Conservation (phyloP, 345 rosid genomes). For the Citropsis articulata region DNA sequence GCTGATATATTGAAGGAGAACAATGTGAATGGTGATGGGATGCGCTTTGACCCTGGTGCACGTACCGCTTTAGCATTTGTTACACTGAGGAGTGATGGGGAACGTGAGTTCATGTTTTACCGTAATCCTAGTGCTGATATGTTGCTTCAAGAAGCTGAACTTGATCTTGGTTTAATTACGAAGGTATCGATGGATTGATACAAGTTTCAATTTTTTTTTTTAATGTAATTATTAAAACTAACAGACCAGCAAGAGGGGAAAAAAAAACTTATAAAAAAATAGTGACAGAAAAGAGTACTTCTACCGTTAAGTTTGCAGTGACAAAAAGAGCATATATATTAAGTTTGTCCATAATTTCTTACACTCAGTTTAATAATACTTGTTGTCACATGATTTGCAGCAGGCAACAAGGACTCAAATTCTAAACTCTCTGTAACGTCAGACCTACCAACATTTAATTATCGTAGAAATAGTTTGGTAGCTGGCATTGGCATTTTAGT, state of each 20-base stretch:
- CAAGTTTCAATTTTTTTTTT: neutral
- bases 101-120: slow-evolving; percentile 96
- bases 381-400: neutral
- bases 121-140: slow-evolving; percentile 98
- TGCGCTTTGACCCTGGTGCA: slow-evolving; percentile 90
- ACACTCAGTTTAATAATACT: neutral
- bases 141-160: slow-evolving; percentile 79
- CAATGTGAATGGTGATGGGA: slow-evolving; percentile 73
- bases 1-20: slow-evolving; percentile 82
- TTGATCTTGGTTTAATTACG: slow-evolving; percentile 71
- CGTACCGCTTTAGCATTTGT: slow-evolving; percentile 96
- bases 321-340: neutral
- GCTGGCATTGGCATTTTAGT: neutral
- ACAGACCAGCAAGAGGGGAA: neutral
- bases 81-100: slow-evolving; percentile 81
- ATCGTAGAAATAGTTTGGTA: neutral
- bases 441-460: neutral
- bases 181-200: slow-evolving; percentile 46
- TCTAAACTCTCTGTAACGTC: neutral
- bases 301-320: neutral
- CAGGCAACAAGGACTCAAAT: neutral
- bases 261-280: neutral
- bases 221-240: neutral
- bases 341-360: neutral
- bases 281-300: neutral